Percentiles rank a stretch among this genome's conserved stretches.
Evolutionary conservation across 2,329 filamentous ascomycete genomes (phyloP).

Genomic region (Xylaria sp.): DNA sequence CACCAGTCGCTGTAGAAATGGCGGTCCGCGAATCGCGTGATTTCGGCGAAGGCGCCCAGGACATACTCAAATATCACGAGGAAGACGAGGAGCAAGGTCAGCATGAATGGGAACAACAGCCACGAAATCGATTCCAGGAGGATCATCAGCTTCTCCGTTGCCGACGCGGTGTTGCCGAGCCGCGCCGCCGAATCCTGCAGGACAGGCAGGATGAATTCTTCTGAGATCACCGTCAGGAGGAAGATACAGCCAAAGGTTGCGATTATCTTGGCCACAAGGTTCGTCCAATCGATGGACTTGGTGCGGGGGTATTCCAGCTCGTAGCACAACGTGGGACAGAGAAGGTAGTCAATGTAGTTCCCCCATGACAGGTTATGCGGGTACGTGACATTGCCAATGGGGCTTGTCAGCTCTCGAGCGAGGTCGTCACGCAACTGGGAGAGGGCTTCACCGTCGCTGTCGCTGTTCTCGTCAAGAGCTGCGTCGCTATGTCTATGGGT

Average conservation of each 20-base stretch:
- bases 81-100: conserved; percentile 94
- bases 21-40: conserved; percentile 91
- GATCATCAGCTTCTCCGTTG: conserved; percentile 78
- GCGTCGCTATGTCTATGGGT: conserved; percentile 42
- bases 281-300: conserved; percentile 77
- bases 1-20: conserved; percentile 89
- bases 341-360: conserved; percentile 88
- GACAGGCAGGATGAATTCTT: conserved; percentile 95
- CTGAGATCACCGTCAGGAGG: conserved; percentile 87
- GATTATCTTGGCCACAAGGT: conserved; percentile 84
- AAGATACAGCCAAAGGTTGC: conserved; percentile 98
- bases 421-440: conserved; percentile 83
- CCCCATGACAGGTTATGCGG: conserved; percentile 84
- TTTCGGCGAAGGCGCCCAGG: conserved; percentile 92
- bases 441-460: conserved; percentile 61
- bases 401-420: conserved; percentile 89
- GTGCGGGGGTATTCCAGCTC: conserved; percentile 95
- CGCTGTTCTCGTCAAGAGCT: conserved; percentile 56
- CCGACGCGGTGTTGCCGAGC: conserved; percentile 59
- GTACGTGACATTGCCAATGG: conserved; percentile 89
- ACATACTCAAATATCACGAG: conserved; percentile 98
- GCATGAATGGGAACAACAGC: conserved; percentile 96
- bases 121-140: conserved; percentile 90
- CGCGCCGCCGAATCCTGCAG: conserved; percentile 74
- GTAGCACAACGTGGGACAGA: conserved; percentile 96